Evolutionary conservation across 225 moss, liverwort and hornwort species (phyloP).

Genomic region (Sphagnum contortum): DNA sequence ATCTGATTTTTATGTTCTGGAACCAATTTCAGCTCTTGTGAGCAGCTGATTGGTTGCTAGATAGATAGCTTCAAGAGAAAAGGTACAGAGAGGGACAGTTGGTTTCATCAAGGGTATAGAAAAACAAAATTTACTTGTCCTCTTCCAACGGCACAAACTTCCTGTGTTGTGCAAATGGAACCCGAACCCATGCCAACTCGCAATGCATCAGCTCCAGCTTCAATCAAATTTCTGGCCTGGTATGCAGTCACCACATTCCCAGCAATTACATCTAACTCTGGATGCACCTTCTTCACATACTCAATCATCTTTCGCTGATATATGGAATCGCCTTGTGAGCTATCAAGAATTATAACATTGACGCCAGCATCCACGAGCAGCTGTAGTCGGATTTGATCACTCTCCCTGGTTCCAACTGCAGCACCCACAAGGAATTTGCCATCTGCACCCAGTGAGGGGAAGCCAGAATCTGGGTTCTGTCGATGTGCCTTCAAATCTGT

Average conservation of each 20-base stretch:
- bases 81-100: no score
- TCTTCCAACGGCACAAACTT: constrained; percentile 82
- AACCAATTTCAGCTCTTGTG: no score
- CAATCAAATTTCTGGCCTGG: constrained; percentile 61
- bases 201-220: constrained; percentile 64
- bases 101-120: neutral
- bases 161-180: constrained; percentile 86
- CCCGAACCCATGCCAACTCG: constrained; percentile 93
- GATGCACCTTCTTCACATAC: constrained; percentile 49
- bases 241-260: constrained; percentile 73
- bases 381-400: constrained; percentile 39
- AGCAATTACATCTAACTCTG: constrained; percentile 67
- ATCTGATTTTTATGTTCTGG: no score
- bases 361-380: constrained; percentile 52
- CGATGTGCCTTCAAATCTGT: constrained; percentile 40
- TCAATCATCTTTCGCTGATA: constrained; percentile 62
- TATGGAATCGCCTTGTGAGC: constrained; percentile 66
- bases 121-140: constrained; percentile 40
- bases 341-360: constrained; percentile 68
- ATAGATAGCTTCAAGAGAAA: no score
- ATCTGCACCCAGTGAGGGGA: constrained; percentile 45
- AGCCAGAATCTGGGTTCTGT: constrained; percentile 21
- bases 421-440: constrained; percentile 58
- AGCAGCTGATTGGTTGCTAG: no score
- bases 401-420: constrained; percentile 63